A percentile compares a stretch with the other conserved stretches of the same genome.
Conservation (phyloP, 202 grass and related monocot species). For the Sporobolus alterniflorus region DNA sequence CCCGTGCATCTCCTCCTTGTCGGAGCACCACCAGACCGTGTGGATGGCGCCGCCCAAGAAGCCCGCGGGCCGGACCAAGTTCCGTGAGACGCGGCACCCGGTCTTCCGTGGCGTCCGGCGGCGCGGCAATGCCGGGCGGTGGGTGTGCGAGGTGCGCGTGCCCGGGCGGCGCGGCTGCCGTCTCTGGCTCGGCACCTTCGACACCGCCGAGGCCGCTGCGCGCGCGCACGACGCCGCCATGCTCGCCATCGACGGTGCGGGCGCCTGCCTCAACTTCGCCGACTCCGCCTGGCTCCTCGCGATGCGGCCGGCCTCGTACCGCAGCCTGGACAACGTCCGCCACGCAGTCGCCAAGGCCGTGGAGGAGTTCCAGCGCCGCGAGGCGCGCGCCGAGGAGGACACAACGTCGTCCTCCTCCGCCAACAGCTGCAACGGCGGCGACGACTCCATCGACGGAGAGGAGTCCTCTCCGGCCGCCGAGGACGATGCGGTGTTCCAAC, state of each 20-base stretch:
- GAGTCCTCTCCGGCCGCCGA: neutral
- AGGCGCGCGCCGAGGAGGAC: neutral
- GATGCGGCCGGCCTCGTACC: constrained; percentile 31
- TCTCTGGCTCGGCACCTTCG: constrained; percentile 89
- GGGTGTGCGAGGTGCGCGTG: constrained; percentile 82
- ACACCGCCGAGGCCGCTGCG: constrained; percentile 94
- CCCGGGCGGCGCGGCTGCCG: constrained; percentile 43
- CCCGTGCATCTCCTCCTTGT: constrained; percentile 28
- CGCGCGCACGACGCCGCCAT: constrained; percentile 76
- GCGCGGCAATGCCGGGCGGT: constrained; percentile 45
- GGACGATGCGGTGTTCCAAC: constrained; percentile 17
- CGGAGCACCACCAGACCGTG: constrained; percentile 53
- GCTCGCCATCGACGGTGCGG: constrained; percentile 42
- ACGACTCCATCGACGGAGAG: neutral
- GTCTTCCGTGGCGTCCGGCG: constrained; percentile 61
- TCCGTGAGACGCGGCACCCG: constrained; percentile 80
- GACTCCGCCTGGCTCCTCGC: constrained; percentile 55
- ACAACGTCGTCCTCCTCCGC: neutral
- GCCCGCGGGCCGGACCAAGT: constrained; percentile 85
- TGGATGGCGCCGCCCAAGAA: constrained; percentile 77
- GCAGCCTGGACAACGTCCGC: constrained; percentile 28
- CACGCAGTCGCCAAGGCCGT: constrained; percentile 46
- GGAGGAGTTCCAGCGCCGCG: constrained; percentile 15
- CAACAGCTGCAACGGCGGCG: neutral
- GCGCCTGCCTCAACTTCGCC: constrained; percentile 64